Evolutionary conservation across 2,329 filamentous ascomycete genomes (phyloP), one percentile per base, ranked within the genome.

Genomic region (Clonostachys byssicola): DNA sequence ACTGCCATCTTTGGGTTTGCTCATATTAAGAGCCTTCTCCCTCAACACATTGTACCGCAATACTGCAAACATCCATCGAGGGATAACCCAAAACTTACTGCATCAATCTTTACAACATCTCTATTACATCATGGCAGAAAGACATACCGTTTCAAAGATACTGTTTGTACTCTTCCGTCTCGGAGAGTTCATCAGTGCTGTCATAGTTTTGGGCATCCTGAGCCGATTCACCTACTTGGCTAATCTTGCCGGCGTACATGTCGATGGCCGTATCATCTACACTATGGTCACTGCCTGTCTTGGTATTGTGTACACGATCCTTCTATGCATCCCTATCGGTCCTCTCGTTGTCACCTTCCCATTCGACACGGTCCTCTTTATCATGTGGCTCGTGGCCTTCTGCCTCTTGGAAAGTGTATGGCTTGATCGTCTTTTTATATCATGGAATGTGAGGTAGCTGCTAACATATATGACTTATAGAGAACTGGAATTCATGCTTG

Each of bases 311-410:
- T 61, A 56, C 46, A 52, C 51, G 3, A 49, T 60, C 17, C 40
- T 58, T 23, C 43, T 58, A 23, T 53, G 51, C 18, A 34, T 42
- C 2, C 59, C 59, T 3, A 51, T 61, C 46, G 51, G 51, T 14
- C 18, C 42, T 20, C 50, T 58, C 2, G 58, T 57, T 34, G 34
- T 57, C 34, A 46, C 43, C 13, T 61, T 60, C 43, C 58, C 59
- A 3, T 45, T 58, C 7, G 59, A 61, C 47, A 55, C 59, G 23
- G 36, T 59, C 3, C 13, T 61, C 18, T 60, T 56, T 33, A 39
- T 60, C 20, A 56, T 56, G 54, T 61, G 59, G 59, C 50, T 61
- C 13, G 56, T 60, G 17, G 56, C 58, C 33, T 61, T 53, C 42
- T 54, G 47, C 40, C 48, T 61, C 3, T 53, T 61, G n/a, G 43